phyloP scores from a whole-genome alignment of 805 yeast genomes.

The Metschnikowia baotianmanensis region DNA sequence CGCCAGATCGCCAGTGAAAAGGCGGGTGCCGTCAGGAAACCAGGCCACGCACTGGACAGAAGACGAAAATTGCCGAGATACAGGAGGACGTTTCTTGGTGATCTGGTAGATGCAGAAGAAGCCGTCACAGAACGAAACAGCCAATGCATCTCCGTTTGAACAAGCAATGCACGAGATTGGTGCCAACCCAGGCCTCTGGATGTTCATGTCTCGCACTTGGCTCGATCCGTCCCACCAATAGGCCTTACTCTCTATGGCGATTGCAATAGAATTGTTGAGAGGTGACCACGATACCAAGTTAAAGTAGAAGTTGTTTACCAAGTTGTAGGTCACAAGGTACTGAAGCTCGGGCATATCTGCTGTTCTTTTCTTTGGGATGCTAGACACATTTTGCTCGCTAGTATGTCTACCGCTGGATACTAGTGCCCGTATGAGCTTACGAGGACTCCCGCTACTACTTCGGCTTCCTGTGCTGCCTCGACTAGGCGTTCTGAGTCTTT shows the following conservation, averaged over 20 bases:
- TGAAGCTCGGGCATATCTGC: constrained; percentile 16
- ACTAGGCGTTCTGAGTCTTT: constrained; percentile 6
- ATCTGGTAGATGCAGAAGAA: constrained; percentile 42
- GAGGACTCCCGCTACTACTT: constrained; percentile 9
- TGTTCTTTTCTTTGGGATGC: not conserved
- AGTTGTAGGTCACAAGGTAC: constrained; percentile 29
- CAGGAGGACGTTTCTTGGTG: constrained; percentile 24
- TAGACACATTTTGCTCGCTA: not conserved
- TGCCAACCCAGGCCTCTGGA: constrained; percentile 19
- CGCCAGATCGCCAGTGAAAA: constrained; percentile 62
- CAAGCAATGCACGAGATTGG: constrained; percentile 57
- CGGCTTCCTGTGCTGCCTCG: constrained; percentile 1
- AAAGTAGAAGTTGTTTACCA: constrained; percentile 75
- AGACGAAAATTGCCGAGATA: constrained; percentile 24
- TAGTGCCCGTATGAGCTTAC: constrained; percentile 2
- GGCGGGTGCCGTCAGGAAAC: constrained; percentile 44
- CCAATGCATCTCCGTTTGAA: constrained; percentile 45
- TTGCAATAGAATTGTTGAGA: constrained; percentile 49
- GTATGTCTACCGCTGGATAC: constrained; percentile 2
- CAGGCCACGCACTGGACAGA: constrained; percentile 57
- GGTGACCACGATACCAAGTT: constrained; percentile 74
- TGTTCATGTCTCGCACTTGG: constrained; percentile 42
- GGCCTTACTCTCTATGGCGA: constrained; percentile 60
- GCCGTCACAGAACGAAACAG: constrained; percentile 62
- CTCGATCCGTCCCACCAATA: constrained; percentile 60